Evolutionary conservation across 1,284 basidiomycete species (phyloP).

Genomic region (Tylopilus sp.): DNA sequence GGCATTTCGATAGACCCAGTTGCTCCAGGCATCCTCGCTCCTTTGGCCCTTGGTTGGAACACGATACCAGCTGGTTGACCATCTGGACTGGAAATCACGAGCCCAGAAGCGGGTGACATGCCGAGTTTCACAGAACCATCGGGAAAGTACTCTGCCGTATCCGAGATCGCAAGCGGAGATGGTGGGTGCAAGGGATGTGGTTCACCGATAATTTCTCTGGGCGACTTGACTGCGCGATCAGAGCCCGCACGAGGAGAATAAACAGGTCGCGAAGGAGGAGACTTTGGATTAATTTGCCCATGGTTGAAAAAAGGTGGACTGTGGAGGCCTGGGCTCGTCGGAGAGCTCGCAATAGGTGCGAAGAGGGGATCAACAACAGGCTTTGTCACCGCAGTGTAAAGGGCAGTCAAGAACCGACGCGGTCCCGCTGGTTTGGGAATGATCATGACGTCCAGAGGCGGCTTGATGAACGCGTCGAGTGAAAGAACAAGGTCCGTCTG

Average conservation of each 20-base stretch:
- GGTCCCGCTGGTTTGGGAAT: slow-evolving; percentile 95
- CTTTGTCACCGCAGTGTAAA: slow-evolving; percentile 82
- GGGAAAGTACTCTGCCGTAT: slow-evolving; percentile 87
- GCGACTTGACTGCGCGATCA: slow-evolving; percentile 56
- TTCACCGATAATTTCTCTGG: slow-evolving; percentile 43
- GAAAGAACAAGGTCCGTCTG: slow-evolving; percentile 60
- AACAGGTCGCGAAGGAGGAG: slow-evolving; percentile 42
- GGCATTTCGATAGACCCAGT: slow-evolving; percentile 19
- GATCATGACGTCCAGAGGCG: slow-evolving; percentile 81
- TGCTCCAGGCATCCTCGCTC: slow-evolving; percentile 22
- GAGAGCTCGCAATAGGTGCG: slow-evolving; percentile 88
- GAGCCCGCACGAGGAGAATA: slow-evolving; percentile 54
- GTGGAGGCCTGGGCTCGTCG: slow-evolving; percentile 62
- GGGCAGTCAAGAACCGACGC: slow-evolving; percentile 81
- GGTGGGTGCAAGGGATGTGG: slow-evolving; percentile 49
- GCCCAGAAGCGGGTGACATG: slow-evolving; percentile 77
- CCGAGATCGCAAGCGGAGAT: slow-evolving; percentile 70
- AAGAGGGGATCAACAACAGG: slow-evolving; percentile 88
- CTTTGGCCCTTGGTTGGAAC: slow-evolving; percentile 76
- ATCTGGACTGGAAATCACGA: slow-evolving; percentile 89
- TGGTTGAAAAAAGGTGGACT: slow-evolving; percentile 44
- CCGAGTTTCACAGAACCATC: slow-evolving; percentile 67
- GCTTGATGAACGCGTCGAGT: slow-evolving; percentile 36
- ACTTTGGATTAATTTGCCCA: slow-evolving; percentile 35
- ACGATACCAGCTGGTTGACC: slow-evolving; percentile 92